phyloP scores from a whole-genome alignment of 257 asterid species.

The Solanum corneliomulleri region DNA sequence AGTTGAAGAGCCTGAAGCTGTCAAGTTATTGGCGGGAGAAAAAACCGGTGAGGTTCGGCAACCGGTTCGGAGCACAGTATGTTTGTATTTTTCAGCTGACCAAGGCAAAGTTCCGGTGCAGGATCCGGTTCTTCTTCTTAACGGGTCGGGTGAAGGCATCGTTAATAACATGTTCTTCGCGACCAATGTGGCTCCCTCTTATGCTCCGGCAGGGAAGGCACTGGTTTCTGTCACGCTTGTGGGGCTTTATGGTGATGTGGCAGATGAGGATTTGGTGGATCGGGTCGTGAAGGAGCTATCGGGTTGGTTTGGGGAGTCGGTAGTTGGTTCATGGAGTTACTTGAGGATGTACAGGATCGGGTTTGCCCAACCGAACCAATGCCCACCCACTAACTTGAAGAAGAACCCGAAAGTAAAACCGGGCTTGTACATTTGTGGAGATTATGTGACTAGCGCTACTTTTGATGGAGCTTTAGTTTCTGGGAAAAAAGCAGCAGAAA shows the following conservation, averaged over 20 bases:
- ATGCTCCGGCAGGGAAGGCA: constrained; percentile 71
- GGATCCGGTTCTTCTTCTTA: constrained; percentile 65
- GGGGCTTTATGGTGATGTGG: constrained; percentile 38
- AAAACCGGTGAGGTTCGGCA: constrained; percentile 13
- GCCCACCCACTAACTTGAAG: constrained; percentile 71
- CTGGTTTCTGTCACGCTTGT: constrained; percentile 67
- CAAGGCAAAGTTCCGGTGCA: constrained; percentile 37
- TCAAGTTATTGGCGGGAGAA: constrained; percentile 22
- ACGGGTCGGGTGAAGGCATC: constrained; percentile 69
- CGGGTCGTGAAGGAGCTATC: constrained; percentile 52
- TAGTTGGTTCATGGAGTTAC: constrained; percentile 53
- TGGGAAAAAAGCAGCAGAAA: constrained; percentile 85
- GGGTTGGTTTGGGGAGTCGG: constrained; percentile 59
- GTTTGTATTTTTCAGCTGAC: constrained; percentile 64
- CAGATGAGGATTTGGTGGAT: constrained; percentile 50
- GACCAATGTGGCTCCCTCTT: constrained; percentile 67
- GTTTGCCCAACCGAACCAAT: constrained; percentile 87
- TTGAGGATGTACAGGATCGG: constrained; percentile 59
- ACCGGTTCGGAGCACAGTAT: constrained; percentile 70
- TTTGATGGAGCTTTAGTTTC: constrained; percentile 92
- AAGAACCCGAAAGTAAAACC: constrained; percentile 46
- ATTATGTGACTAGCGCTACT: constrained; percentile 76
- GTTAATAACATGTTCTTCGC: constrained; percentile 92
- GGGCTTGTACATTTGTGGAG: constrained; percentile 85
- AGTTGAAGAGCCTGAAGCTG: constrained; percentile 68